Evolutionary conservation across 345 rosid species (phyloP).

Genomic region (Ceriops decandra): DNA sequence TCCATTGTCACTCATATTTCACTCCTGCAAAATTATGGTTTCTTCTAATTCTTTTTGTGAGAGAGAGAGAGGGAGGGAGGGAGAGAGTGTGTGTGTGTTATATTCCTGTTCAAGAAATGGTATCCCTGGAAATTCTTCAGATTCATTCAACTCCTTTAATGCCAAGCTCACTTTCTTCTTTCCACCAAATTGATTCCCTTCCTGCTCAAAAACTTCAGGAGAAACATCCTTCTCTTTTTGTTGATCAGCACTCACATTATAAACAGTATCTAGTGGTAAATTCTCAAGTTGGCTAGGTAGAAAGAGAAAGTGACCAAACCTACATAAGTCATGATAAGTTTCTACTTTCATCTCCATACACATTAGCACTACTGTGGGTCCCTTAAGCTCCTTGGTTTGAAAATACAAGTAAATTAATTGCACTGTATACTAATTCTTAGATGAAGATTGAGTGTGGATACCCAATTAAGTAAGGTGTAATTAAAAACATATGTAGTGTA

Average conservation of each 20-base stretch:
- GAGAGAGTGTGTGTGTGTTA: slow-evolving; percentile 12
- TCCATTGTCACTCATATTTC: slow-evolving; percentile 36
- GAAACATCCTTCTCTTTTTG: slow-evolving; percentile 34
- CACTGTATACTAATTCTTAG: too few species aligned
- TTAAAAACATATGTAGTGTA: too few species aligned
- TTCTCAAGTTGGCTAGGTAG: slow-evolving; percentile 70
- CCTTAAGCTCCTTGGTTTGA: too few species aligned
- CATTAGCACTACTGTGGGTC: background rate
- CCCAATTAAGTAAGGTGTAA: too few species aligned
- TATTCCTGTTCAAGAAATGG: slow-evolving; percentile 44
- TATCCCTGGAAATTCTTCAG: slow-evolving; percentile 51
- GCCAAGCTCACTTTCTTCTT: slow-evolving; percentile 55
- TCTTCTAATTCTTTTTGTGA: slow-evolving; percentile 36
- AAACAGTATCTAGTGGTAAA: slow-evolving; percentile 39
- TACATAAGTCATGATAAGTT: slow-evolving; percentile 56
- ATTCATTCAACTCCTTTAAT: slow-evolving; percentile 45
- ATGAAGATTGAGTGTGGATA: too few species aligned
- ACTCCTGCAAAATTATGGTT: slow-evolving; percentile 29
- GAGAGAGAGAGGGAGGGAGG: too few species aligned
- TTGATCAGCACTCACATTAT: slow-evolving; percentile 35
- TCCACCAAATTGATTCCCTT: slow-evolving; percentile 35
- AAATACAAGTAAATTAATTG: too few species aligned
- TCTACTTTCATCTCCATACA: slow-evolving; percentile 37
- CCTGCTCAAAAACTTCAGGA: slow-evolving; percentile 35
- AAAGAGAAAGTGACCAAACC: slow-evolving; percentile 75